Base-by-base conservation (phyloP, 176 grass and related monocot genomes). In the Musa itinerans region DNA sequence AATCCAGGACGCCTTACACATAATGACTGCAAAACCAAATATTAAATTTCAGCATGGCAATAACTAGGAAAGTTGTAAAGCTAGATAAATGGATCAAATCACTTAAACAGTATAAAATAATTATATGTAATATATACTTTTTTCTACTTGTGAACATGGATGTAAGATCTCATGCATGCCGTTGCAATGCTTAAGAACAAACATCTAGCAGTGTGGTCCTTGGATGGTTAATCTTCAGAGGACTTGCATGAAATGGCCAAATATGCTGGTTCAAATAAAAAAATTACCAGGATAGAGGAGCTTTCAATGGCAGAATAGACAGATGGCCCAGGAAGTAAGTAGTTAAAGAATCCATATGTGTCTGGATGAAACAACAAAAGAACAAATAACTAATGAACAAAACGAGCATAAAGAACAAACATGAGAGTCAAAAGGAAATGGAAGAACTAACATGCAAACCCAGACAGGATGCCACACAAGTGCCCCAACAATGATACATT, bases 401-500 rank as follows among this genome's bases (percentile, higher is more conserved):
- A 12, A 49, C 75, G 69, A 80, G 24, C 76, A 52, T 79, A 77
- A 54, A 26, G 19, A 79, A 78, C 52, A 79, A 29, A 71, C 17
- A 76, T 64, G 21, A 78, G 2, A 76, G 73, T 62, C 71, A 85
- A 82, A 83, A 80, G 55, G 71, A 80, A 63, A 72, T 79, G 7
- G 74, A 85, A 78, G 55, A 72, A 93, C 94, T 83, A 85, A 98
- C 94, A 93, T 87, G 94, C 90, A 91, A 93, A 98, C 63, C 94
- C 94, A 16, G 94, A 98, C 75, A 98, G 83, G 83, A 98, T 98
- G 72, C 94, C 90, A 73, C 90, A 93, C 69, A 93, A 85, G 84
- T 98, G 94, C 7, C 94, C 94, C 74, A 98, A 78, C 75, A 98
- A 77, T 11, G 94, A 98, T 59, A 98, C 80, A 80, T 98, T 93